Conservation (phyloP, 2,329 filamentous ascomycete species). For the Aspergillus fischeri region DNA sequence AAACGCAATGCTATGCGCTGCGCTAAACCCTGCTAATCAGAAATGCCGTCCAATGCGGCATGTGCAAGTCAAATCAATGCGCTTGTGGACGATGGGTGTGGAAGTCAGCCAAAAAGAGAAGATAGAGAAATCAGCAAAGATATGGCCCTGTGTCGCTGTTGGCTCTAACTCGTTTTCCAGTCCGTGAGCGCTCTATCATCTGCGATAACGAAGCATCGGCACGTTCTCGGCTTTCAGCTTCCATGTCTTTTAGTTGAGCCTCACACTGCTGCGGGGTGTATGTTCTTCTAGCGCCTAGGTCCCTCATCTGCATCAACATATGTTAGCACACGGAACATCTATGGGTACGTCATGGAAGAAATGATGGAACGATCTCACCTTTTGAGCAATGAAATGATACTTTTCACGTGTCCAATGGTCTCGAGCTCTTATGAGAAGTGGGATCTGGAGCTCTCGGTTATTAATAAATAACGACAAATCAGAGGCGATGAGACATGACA, state of each 20-base stretch:
- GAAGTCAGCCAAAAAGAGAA: neutral
- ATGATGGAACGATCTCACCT: conserved; percentile 23
- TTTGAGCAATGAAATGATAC: conserved; percentile 36
- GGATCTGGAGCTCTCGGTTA: conserved; percentile 24
- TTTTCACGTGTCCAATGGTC: conserved; percentile 37
- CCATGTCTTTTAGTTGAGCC: conserved; percentile 27
- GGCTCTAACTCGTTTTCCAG: conserved; percentile 12
- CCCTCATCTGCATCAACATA: conserved; percentile 23
- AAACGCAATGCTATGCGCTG: neutral
- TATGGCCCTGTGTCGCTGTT: neutral
- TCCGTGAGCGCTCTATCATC: conserved; percentile 20
- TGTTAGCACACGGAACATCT: neutral
- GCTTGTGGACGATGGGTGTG: neutral
- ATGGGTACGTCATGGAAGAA: neutral
- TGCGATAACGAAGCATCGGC: conserved; percentile 14
- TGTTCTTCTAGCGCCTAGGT: conserved; percentile 29
- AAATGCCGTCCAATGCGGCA: neutral
- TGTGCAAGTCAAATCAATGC: neutral
- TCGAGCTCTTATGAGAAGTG: conserved; percentile 33
- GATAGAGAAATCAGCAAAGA: neutral
- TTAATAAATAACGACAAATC: conserved; percentile 8
- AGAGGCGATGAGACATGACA: conserved; percentile 5
- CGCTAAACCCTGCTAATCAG: neutral
- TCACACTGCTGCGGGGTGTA: conserved; percentile 37
- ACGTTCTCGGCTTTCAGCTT: conserved; percentile 18